phyloP scores from a whole-genome alignment of 148 eudicot genomes.

The Euryodendron excelsum region DNA sequence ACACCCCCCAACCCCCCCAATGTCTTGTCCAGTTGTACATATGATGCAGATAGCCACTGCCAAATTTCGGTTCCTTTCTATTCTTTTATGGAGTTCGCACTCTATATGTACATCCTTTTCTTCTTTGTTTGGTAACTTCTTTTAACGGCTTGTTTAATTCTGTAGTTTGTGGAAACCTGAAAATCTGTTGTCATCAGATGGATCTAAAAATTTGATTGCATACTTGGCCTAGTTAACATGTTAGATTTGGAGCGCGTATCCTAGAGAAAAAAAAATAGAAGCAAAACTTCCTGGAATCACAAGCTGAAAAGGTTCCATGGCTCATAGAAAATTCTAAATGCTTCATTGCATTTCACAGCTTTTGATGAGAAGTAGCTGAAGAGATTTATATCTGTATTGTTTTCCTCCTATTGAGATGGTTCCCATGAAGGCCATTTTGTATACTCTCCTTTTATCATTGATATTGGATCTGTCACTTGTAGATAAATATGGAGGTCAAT shows the following conservation, averaged over 20 bases:
- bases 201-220: conserved; percentile 9
- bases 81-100: background rate
- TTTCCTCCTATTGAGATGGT: background rate
- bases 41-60: background rate
- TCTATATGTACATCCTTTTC: background rate
- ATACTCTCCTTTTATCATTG: conserved; percentile 7
- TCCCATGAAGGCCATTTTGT: background rate
- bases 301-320: background rate
- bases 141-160: background rate
- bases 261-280: background rate
- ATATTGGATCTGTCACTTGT: conserved; percentile 24
- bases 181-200: background rate
- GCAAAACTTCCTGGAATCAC: background rate
- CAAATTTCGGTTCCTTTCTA: background rate
- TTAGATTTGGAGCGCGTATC: background rate
- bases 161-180: background rate
- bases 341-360: background rate
- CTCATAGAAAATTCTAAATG: background rate
- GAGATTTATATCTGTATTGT: background rate
- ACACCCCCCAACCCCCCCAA: too few species aligned
- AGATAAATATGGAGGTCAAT: conserved; percentile 86
- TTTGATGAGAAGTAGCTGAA: background rate
- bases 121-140: background rate
- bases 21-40: background rate
- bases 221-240: background rate